Percentiles rank a stretch among this genome's conserved stretches.
These are phyloP conservation scores for Saccharomycodes ludwigii DNA, from an alignment of 805 yeast species.

Conservation along the genomic window DNA sequence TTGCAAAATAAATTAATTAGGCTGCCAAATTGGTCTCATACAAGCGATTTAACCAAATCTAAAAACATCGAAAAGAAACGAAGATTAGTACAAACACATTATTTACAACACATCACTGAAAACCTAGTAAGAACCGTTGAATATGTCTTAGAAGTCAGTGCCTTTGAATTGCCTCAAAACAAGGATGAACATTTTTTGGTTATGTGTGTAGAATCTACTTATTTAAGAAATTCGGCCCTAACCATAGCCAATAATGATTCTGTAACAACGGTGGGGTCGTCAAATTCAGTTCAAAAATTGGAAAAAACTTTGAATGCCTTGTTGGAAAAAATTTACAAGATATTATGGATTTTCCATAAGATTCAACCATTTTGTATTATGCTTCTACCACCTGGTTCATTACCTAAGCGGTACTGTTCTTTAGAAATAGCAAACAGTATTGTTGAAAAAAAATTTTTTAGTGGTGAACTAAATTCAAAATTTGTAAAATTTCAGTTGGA, in stretches of 20 bases:
- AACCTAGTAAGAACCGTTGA: conserved; percentile 74
- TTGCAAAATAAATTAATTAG: conserved; percentile 39
- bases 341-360: conserved; percentile 42
- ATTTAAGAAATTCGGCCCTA: conserved; percentile 5
- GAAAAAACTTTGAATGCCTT: conserved; percentile 21
- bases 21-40: conserved; percentile 24
- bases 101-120: conserved; percentile 75
- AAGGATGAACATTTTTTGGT: conserved; percentile 69
- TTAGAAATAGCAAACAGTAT: conserved; percentile 84
- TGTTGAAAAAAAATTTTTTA: conserved; percentile 66
- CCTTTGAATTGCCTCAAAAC: conserved; percentile 48
- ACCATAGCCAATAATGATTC: conserved; percentile 8
- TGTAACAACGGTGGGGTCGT: conserved; percentile 4
- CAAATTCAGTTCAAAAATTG: conserved; percentile 10
- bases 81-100: conserved; percentile 35
- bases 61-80: conserved; percentile 2
- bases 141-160: conserved; percentile 78
- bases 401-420: conserved; percentile 67
- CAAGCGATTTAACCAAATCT: conserved; percentile 18
- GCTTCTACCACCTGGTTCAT: conserved; percentile 64
- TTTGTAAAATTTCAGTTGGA: conserved; percentile 58
- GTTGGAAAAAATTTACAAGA: conserved; percentile 23
- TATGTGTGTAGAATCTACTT: conserved; percentile 62
- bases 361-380: conserved; percentile 73
- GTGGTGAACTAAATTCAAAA: conserved; percentile 67